Evolutionary conservation across 169 alveolate genomes (phyloP).

Genomic region (Cryptosporidium tyzzeri): DNA sequence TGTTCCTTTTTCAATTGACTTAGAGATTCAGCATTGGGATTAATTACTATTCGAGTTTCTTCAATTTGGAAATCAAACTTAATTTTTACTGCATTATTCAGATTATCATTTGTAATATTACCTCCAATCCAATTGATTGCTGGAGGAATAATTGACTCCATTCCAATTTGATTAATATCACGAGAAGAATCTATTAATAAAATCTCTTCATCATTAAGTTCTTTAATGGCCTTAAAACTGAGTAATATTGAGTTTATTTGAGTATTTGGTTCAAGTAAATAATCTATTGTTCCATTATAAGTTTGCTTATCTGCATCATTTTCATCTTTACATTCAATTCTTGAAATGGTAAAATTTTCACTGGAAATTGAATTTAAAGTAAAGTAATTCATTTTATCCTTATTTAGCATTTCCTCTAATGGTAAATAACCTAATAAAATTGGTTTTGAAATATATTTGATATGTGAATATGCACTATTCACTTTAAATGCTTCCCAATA

Average conservation of each 20-base stretch:
- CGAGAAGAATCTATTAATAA: slow-evolving; percentile 33
- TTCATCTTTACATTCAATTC: background rate
- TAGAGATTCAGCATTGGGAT: slow-evolving; percentile 23
- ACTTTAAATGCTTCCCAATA: slow-evolving; percentile 68
- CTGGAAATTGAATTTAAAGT: background rate
- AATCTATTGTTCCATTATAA: slow-evolving; percentile 40
- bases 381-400: slow-evolving; percentile 7
- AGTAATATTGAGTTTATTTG: slow-evolving; percentile 39
- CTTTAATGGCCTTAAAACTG: slow-evolving; percentile 43
- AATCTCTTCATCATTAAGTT: slow-evolving; percentile 6
- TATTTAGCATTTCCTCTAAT: slow-evolving; percentile 37
- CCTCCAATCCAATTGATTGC: slow-evolving; percentile 63
- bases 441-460: slow-evolving; percentile 35
- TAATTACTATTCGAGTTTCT: slow-evolving; percentile 37
- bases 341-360: background rate
- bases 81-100: background rate
- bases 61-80: slow-evolving; percentile 61
- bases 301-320: background rate
- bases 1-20: background rate
- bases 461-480: slow-evolving; percentile 20
- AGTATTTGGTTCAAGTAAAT: slow-evolving; percentile 10
- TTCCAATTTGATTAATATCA: slow-evolving; percentile 7
- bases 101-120: background rate
- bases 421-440: slow-evolving; percentile 40
- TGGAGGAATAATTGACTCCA: slow-evolving; percentile 45